These are phyloP conservation scores for Paracoccidioides brasiliensis DNA, from an alignment of 2,329 filamentous ascomycete species.

Conservation along the genomic window DNA sequence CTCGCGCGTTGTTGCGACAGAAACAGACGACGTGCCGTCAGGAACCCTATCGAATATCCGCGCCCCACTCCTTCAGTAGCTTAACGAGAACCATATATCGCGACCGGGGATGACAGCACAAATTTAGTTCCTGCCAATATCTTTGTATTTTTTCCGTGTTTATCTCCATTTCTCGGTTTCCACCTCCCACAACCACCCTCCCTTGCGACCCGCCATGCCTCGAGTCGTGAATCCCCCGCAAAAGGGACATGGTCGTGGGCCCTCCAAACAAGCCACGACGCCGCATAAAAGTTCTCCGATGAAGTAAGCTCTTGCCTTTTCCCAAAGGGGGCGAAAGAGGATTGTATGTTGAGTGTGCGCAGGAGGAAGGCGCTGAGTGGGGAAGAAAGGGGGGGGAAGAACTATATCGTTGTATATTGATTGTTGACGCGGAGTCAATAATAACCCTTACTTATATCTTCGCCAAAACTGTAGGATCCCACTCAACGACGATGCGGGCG, in stretches of 20 bases:
- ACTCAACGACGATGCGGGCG: constrained; percentile 85
- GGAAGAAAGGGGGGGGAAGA: neutral
- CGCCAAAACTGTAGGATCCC: constrained; percentile 52
- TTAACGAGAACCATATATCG: constrained; percentile 3
- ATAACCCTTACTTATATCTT: neutral
- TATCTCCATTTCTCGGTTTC: constrained; percentile 6
- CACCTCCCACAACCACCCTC: constrained; percentile 3
- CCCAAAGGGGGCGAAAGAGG: neutral
- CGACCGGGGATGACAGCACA: neutral
- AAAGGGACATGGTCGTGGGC: constrained; percentile 28
- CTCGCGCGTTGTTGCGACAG: neutral
- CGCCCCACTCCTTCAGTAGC: neutral
- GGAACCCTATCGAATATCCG: constrained; percentile 3
- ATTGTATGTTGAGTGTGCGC: neutral
- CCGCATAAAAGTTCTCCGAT: constrained; percentile 40
- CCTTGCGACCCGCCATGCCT: constrained; percentile 35
- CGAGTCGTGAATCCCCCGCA: constrained; percentile 39
- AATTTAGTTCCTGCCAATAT: constrained; percentile 13
- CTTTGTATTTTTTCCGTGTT: constrained; percentile 10
- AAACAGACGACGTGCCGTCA: constrained; percentile 3
- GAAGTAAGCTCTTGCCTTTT: constrained; percentile 29
- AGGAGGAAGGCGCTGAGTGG: constrained; percentile 3
- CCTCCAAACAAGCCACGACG: constrained; percentile 36
- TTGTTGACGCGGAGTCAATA: neutral
- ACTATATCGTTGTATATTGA: neutral